phyloP scores from a whole-genome alignment of 1,284 basidiomycete species.

The Sporisorium sorghi region DNA sequence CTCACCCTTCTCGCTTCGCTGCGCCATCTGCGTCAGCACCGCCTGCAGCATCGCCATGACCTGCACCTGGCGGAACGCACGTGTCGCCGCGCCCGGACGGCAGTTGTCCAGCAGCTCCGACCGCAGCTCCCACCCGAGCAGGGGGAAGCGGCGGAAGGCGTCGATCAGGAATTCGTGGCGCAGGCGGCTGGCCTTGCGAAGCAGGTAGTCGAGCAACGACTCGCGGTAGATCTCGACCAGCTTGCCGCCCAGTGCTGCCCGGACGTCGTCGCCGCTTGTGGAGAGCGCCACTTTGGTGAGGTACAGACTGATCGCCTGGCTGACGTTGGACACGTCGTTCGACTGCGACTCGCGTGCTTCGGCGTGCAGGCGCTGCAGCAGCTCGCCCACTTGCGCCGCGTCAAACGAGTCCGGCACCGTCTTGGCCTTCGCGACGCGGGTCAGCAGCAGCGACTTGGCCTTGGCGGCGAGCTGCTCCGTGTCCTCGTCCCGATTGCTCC shows the following conservation, averaged over 20 bases:
- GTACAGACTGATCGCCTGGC: slow-evolving; percentile 80
- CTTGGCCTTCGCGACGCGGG: slow-evolving; percentile 80
- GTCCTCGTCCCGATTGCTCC: slow-evolving; percentile 65
- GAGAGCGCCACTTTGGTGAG: slow-evolving; percentile 71
- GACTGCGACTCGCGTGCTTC: slow-evolving; percentile 78
- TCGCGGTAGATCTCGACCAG: slow-evolving; percentile 75
- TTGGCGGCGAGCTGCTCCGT: slow-evolving; percentile 81
- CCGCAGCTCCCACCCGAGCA: slow-evolving; percentile 78
- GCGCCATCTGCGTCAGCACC: slow-evolving; percentile 75
- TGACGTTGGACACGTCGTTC: slow-evolving; percentile 76
- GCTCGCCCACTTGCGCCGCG: slow-evolving; percentile 69
- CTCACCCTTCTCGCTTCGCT: slow-evolving; percentile 69
- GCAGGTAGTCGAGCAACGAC: slow-evolving; percentile 82
- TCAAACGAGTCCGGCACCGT: slow-evolving; percentile 76
- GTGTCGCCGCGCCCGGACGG: slow-evolving; percentile 37
- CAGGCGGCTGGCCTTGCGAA: slow-evolving; percentile 82
- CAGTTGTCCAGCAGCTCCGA: slow-evolving; percentile 74
- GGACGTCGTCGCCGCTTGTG: slow-evolving; percentile 20
- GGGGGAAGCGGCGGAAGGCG: slow-evolving; percentile 79
- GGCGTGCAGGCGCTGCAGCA: slow-evolving; percentile 79
- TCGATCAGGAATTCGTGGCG: slow-evolving; percentile 83
- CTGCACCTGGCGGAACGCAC: slow-evolving; percentile 72
- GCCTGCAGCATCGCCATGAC: slow-evolving; percentile 79
- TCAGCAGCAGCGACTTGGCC: slow-evolving; percentile 80
- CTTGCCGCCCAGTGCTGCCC: slow-evolving; percentile 49